Conservation (phyloP, 306 rosid species). For the Ziziphus jujuba region DNA sequence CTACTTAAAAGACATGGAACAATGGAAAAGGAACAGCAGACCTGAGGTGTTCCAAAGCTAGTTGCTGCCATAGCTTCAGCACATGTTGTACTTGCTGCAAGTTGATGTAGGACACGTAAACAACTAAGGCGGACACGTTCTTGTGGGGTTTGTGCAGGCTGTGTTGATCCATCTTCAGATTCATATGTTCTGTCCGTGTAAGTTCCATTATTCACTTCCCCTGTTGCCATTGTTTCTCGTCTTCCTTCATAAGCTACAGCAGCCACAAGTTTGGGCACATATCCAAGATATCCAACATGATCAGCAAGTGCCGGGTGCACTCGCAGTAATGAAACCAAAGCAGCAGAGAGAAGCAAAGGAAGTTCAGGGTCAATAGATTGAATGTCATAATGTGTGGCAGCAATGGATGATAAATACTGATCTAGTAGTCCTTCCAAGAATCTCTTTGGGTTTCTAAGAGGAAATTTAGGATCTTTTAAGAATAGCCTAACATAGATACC, state of each 20-base stretch:
- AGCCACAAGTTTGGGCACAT: constrained; percentile 94
- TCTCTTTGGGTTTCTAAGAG: constrained; percentile 96
- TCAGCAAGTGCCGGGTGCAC: constrained; percentile 98
- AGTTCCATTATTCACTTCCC: constrained; percentile 57
- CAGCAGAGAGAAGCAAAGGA: constrained; percentile 96
- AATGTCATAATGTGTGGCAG: constrained; percentile 86
- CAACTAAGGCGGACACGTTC: constrained; percentile 98
- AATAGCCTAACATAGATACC: constrained; percentile 94
- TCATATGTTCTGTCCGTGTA: constrained; percentile 46
- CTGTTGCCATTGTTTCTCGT: constrained; percentile 93
- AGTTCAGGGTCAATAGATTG: constrained; percentile 86
- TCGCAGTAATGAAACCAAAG: constrained; percentile 88
- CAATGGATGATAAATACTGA: constrained; percentile 92
- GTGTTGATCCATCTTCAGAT: constrained; percentile 56
- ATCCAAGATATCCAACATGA: constrained; percentile 99
- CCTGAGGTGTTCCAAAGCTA: constrained; percentile 98
- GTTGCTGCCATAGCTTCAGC: constrained; percentile 99
- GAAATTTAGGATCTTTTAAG: constrained; percentile 97
- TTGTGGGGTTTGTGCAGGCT: constrained; percentile 82
- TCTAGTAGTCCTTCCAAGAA: constrained; percentile 97
- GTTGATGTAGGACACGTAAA: constrained; percentile 95
- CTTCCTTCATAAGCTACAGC: constrained; percentile 97
- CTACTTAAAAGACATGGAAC: background rate
- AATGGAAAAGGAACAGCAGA: constrained; percentile 24
- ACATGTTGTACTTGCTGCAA: constrained; percentile 95